These are phyloP conservation scores for Ajuga reptans DNA, from an alignment of 305 asterid genomes.

Conservation along the genomic window DNA sequence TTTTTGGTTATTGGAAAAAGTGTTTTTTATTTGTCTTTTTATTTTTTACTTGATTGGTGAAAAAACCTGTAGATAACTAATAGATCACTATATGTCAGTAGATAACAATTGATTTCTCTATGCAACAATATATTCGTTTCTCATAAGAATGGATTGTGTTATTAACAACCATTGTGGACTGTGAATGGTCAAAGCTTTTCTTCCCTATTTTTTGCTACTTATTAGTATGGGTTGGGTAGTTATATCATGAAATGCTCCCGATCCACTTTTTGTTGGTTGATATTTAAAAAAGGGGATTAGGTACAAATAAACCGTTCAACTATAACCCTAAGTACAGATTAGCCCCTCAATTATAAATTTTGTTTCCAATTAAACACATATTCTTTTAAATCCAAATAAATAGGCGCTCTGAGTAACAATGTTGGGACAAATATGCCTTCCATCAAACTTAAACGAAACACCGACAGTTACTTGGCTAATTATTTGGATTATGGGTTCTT, in stretches of 20 bases:
- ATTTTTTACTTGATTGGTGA: constrained; percentile 6
- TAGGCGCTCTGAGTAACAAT: no score
- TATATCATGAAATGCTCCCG: not conserved
- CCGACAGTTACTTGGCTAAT: no score
- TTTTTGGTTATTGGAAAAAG: not conserved
- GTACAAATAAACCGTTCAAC: no score
- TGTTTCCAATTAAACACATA: no score
- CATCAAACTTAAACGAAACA: no score
- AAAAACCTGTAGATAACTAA: not conserved
- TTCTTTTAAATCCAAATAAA: no score
- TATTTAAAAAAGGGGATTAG: not conserved
- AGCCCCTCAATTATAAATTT: no score
- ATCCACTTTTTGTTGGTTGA: not conserved
- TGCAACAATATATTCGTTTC: not conserved
- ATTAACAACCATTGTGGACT: not conserved
- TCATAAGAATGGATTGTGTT: constrained; percentile 2
- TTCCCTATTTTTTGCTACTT: constrained; percentile 1
- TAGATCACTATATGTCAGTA: constrained; percentile 13
- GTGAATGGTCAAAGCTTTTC: not conserved
- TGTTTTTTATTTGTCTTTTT: not conserved
- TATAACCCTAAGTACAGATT: no score
- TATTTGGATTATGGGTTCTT: no score
- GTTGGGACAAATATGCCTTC: no score
- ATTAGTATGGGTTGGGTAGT: not conserved
- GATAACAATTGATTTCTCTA: constrained; percentile 1